These are phyloP conservation scores for Ambrosia trifida DNA, from an alignment of 129 eudicot species.

Conservation along the genomic window DNA sequence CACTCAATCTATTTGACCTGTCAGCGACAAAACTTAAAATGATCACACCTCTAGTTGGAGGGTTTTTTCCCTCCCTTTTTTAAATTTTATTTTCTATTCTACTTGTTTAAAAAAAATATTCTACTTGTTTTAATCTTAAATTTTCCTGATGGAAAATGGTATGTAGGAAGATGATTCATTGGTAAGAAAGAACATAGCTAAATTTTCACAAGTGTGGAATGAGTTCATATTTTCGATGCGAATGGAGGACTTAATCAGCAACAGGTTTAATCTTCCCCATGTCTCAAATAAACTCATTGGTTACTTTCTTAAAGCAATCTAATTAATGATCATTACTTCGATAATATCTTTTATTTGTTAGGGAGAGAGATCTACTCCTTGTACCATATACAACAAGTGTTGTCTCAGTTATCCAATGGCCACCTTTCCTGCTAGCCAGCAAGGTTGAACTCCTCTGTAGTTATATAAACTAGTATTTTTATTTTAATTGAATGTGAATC, in stretches of 20 bases:
- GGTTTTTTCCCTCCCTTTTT: neutral
- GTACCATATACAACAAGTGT: conserved; percentile 80
- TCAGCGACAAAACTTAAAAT: neutral
- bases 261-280: conserved; percentile 52
- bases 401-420: conserved; percentile 95
- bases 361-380: conserved; percentile 96
- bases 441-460: conserved; percentile 54
- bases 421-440: conserved; percentile 98
- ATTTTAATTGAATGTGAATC: conserved; percentile 9
- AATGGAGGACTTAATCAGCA: conserved; percentile 86
- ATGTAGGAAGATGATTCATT: conserved; percentile 55
- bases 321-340: neutral
- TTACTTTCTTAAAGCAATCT: neutral
- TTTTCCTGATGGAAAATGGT: conserved; percentile 24
- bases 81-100: conserved; percentile 6
- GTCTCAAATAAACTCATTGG: neutral
- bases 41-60: neutral
- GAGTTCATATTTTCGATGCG: conserved; percentile 91
- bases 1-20: neutral
- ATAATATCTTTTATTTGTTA: conserved; percentile 17
- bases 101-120: conserved; percentile 12
- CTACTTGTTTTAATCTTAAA: neutral
- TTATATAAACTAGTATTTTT: conserved; percentile 4
- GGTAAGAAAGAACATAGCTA: conserved; percentile 73
- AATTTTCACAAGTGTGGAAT: conserved; percentile 98